Conservation (phyloP, 768 basidiomycete genomes). For the Kwoniella sp. region DNA sequence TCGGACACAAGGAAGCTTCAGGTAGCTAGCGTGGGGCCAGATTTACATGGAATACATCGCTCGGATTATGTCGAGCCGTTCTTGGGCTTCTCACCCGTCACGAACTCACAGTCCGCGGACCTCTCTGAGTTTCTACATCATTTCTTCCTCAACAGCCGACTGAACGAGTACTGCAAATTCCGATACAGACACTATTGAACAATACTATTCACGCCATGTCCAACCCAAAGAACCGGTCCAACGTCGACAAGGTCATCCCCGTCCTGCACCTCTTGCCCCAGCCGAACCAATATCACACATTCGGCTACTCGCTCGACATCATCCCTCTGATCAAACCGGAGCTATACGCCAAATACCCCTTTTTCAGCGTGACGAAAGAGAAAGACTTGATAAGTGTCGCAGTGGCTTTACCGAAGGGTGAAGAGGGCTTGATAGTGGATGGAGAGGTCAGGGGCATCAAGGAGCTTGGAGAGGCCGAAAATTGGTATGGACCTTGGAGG, state of each 20-base stretch:
- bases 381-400: constrained; percentile 14
- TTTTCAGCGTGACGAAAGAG: constrained; percentile 17
- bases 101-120: too few relatives aligned
- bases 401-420: constrained; percentile 7
- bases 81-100: too few relatives aligned
- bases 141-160: too few relatives aligned
- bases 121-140: too few relatives aligned
- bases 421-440: constrained; percentile 14
- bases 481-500: constrained; percentile 28
- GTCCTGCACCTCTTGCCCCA: constrained; percentile 19
- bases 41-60: too few relatives aligned
- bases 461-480: constrained; percentile 27
- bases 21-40: too few relatives aligned
- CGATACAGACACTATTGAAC: too few relatives aligned
- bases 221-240: constrained; percentile 23
- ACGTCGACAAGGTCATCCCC: constrained; percentile 15
- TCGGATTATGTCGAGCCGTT: too few relatives aligned
- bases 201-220: neutral
- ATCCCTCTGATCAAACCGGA: neutral
- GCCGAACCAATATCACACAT: constrained; percentile 13
- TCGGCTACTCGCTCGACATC: constrained; percentile 15
- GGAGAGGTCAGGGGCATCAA: constrained; percentile 21
- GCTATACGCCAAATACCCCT: constrained; percentile 14
- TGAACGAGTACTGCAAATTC: too few relatives aligned
- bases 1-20: too few relatives aligned